Evolutionary conservation across 2,329 filamentous ascomycete species (phyloP).

Genomic region (Dothistroma pini): DNA sequence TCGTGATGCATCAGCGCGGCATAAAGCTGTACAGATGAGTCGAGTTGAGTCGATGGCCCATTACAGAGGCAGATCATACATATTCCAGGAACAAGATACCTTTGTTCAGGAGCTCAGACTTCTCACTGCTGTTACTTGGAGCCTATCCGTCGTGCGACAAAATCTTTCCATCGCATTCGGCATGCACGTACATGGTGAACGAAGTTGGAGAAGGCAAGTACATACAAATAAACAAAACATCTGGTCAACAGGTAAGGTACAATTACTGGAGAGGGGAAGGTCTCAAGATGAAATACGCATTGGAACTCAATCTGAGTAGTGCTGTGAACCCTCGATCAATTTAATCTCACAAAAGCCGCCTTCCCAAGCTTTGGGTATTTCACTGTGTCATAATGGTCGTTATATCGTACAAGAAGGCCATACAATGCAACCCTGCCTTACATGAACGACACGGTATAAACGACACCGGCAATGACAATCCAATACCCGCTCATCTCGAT

Average conservation of each 20-base stretch:
- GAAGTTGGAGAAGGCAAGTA: no score
- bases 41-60: not conserved
- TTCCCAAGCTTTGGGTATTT: not conserved
- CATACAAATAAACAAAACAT: no score
- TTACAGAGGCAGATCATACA: not conserved
- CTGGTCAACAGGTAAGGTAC: no score
- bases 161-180: no score
- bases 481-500: slow-evolving; percentile 33
- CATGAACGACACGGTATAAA: slow-evolving; percentile 35
- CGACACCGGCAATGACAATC: slow-evolving; percentile 38
- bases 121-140: not conserved
- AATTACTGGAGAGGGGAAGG: no score
- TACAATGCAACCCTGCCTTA: slow-evolving; percentile 10
- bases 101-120: not conserved
- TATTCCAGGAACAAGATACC: not conserved
- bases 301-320: not conserved
- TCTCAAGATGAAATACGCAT: not conserved
- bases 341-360: not conserved
- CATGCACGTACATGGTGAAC: no score
- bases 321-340: not conserved
- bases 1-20: not conserved
- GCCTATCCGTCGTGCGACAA: no score
- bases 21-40: not conserved
- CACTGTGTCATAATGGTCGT: not conserved
- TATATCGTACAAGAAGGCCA: not conserved